These are phyloP conservation scores for Diplodia corticola DNA, from an alignment of 2,329 filamentous ascomycete species.

Conservation along the genomic window DNA sequence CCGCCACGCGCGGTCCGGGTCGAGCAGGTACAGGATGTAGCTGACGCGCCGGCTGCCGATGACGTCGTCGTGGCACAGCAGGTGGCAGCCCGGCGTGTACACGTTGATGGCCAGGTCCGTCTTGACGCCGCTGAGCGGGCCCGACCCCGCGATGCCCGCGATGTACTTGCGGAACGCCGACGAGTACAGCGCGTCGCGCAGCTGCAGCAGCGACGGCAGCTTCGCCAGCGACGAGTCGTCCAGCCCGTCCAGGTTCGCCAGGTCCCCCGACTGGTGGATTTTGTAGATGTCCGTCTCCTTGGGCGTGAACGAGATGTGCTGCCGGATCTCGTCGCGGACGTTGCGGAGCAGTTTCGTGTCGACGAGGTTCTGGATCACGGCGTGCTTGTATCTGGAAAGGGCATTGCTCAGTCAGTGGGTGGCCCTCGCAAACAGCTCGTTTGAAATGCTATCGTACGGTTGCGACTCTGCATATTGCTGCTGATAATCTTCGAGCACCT, in stretches of 20 bases:
- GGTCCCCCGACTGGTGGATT: constrained; percentile 96
- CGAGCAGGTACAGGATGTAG: constrained; percentile 94
- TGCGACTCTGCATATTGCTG: constrained; percentile 41
- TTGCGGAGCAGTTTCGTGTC: constrained; percentile 77
- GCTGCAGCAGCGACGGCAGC: constrained; percentile 81
- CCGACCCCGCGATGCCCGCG: constrained; percentile 79
- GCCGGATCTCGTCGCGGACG: constrained; percentile 84
- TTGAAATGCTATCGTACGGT: constrained; percentile 32
- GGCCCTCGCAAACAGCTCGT: background rate
- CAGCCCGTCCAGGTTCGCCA: constrained; percentile 93
- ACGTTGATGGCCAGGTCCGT: constrained; percentile 99
- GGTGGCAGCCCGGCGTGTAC: constrained; percentile 92
- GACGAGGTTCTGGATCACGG: constrained; percentile 81
- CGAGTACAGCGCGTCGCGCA: constrained; percentile 96
- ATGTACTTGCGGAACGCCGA: constrained; percentile 85
- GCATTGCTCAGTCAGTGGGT: background rate
- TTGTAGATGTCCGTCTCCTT: constrained; percentile 99
- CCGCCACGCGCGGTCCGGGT: constrained; percentile 89
- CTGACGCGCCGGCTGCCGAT: constrained; percentile 95
- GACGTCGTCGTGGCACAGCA: constrained; percentile 97
- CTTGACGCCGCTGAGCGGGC: constrained; percentile 85
- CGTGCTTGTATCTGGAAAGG: constrained; percentile 73
- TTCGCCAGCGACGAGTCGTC: constrained; percentile 82
- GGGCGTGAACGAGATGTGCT: constrained; percentile 91
- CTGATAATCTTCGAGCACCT: constrained; percentile 37